Base-by-base conservation (phyloP, 192 early-diverging fungal genomes). In the Linderina pennispora region DNA sequence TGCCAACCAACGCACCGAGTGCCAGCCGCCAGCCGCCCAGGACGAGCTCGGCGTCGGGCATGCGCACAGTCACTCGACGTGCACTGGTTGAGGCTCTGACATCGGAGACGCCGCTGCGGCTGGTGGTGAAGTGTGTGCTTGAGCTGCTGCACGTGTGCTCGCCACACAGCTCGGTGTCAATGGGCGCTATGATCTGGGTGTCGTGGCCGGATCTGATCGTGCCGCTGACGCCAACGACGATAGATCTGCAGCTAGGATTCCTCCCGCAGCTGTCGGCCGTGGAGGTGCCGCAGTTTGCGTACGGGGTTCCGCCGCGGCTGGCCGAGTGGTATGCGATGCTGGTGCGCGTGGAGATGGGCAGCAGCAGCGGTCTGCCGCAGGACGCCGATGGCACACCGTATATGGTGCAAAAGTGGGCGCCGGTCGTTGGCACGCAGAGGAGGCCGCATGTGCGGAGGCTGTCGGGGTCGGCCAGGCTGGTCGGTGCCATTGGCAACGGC, bases 251-350 rank as follows among this genome's bases (percentile, higher is more conserved):
- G 28, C 39, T 70, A 16, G 66, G 66, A 2, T 58, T 52, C 32
- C 14, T 31, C n/a, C 44, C 40, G 1, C 54, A 40, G 28, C n/a
- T 19, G 15, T 36, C 45, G 1, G 35, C 40, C 8, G 34, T 35
- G 21, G 3, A 42, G 1, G 36, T 26, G 8, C 36, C 40, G 16
- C 35, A 44, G n/a, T 15, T 13, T 3, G 39, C 22, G 15, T 53
- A 57, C 28, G 42, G 32, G 2, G 34, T 38, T 9, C 8, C 50
- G 7, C 43, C 46, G 17, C 40, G 40, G 8, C 40, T 49, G 9
- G 62, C 66, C 0, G 66, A 70, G 43, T 70, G 66, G 66, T 70
- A 58, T 40, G 66, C 50, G 24, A 62, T 70, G 66, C 51, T 70
- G 10, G n/a, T n/a, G n/a, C 66, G 59, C 23, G 40, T 58, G 2